A percentile compares a stretch with the other conserved stretches of the same genome.
phyloP scores from a whole-genome alignment of 352 stramenopile species.

The Discostella stelligera region DNA sequence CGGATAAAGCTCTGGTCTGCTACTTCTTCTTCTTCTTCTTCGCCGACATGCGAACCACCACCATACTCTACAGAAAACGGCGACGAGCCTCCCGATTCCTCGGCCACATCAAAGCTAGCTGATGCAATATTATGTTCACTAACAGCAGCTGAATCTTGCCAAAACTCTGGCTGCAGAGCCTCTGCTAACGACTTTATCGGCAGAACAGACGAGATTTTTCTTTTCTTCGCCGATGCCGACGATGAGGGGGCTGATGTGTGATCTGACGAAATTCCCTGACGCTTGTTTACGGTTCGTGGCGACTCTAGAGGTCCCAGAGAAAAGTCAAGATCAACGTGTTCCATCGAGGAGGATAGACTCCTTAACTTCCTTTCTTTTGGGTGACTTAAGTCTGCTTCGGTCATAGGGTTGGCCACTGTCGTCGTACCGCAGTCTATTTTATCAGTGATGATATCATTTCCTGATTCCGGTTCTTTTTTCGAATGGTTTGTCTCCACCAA shows the following conservation, averaged over 20 bases:
- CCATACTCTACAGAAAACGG: constrained; percentile 19
- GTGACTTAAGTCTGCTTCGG: not conserved
- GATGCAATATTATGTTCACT: constrained; percentile 39
- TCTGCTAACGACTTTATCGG: constrained; percentile 32
- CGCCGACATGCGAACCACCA: not conserved
- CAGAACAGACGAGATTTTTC: constrained; percentile 7
- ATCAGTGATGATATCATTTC: not conserved
- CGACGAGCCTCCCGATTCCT: constrained; percentile 39
- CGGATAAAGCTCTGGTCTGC: not conserved
- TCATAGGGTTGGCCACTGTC: not conserved
- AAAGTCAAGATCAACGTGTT: constrained; percentile 43
- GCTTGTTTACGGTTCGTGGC: constrained; percentile 11
- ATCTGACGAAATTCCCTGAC: constrained; percentile 9
- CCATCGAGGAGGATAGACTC: constrained; percentile 31
- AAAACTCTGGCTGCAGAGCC: constrained; percentile 29
- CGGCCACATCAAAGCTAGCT: constrained; percentile 35
- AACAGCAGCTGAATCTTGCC: constrained; percentile 38
- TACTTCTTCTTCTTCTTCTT: not conserved
- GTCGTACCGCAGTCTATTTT: constrained; percentile 4
- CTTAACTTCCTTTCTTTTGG: constrained; percentile 6
- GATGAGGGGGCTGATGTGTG: constrained; percentile 5
- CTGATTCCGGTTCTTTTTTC: not conserved
- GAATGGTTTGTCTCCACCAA: not conserved
- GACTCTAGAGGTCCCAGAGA: constrained; percentile 37
- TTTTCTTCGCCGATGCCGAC: constrained; percentile 16